phyloP scores from a whole-genome alignment of 1,139 yeast species.

The Diutina rugosa region DNA sequence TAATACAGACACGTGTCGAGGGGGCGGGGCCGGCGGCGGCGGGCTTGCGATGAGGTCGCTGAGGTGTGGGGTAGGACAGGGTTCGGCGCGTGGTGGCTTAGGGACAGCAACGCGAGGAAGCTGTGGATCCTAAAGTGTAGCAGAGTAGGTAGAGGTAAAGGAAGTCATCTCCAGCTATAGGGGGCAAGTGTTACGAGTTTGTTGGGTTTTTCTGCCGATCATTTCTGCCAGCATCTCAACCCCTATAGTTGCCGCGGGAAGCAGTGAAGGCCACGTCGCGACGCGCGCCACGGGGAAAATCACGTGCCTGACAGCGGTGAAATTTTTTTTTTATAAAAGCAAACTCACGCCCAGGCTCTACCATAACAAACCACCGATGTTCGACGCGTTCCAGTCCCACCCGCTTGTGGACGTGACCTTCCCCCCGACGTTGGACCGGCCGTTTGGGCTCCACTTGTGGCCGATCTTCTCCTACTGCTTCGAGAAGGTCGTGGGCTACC shows the following conservation, averaged over 20 bases:
- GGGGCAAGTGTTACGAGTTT: too few relatives aligned
- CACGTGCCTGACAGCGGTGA: background rate
- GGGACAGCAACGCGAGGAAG: too few relatives aligned
- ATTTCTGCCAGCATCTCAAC: background rate
- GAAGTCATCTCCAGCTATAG: too few relatives aligned
- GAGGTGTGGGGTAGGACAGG: too few relatives aligned
- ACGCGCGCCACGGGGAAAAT: background rate
- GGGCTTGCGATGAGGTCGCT: too few relatives aligned
- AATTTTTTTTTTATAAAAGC: background rate
- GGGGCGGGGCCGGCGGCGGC: too few relatives aligned
- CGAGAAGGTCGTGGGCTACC: conserved; percentile 39
- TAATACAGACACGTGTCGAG: too few relatives aligned
- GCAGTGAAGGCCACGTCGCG: too few relatives aligned
- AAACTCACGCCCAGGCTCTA: background rate
- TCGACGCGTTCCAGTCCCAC: background rate
- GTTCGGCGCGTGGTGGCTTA: too few relatives aligned
- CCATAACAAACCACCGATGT: background rate
- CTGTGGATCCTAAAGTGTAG: too few relatives aligned
- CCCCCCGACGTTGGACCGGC: conserved; percentile 40
- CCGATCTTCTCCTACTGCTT: conserved; percentile 61
- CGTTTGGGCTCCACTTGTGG: conserved; percentile 87
- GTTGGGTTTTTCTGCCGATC: too few relatives aligned
- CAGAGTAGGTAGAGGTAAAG: too few relatives aligned
- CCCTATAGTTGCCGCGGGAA: background rate
- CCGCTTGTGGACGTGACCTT: conserved; percentile 1